These are phyloP conservation scores for Aspergillus jensenii DNA, from an alignment of 2,329 filamentous ascomycete genomes.

Conservation along the genomic window DNA sequence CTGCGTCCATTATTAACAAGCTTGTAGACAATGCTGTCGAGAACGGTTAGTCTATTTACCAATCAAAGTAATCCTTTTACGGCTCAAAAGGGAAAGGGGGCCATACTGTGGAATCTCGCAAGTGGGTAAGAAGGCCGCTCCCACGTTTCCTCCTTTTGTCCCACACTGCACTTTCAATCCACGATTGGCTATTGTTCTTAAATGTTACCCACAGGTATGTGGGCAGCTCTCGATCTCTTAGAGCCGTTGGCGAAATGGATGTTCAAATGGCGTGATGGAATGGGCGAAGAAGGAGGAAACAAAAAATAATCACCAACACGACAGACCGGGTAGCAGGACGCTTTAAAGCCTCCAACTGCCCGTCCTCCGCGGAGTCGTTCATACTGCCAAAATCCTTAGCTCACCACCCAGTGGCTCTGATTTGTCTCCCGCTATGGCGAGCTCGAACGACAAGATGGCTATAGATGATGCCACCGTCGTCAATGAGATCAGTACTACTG, in stretches of 20 bases:
- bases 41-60: no score
- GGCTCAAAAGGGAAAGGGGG: no score
- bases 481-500: not conserved
- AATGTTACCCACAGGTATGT: not conserved
- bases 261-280: slow-evolving; percentile 19
- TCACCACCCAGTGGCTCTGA: not conserved
- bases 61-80: no score
- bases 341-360: slow-evolving; percentile 6
- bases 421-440: slow-evolving; percentile 2
- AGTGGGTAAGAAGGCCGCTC: no score
- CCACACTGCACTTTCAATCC: not conserved
- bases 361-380: not conserved
- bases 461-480: slow-evolving; percentile 14
- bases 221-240: not conserved
- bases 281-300: not conserved
- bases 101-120: no score
- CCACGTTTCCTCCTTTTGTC: not conserved
- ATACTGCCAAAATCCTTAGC: not conserved
- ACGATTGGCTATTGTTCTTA: slow-evolving; percentile 1
- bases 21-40: no score
- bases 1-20: no score
- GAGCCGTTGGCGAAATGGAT: not conserved
- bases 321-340: not conserved
- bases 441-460: slow-evolving; percentile 16
- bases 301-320: not conserved